These are phyloP conservation scores for Leptographium galeiforme DNA, from an alignment of 2,329 filamentous ascomycete genomes.

Conservation along the genomic window DNA sequence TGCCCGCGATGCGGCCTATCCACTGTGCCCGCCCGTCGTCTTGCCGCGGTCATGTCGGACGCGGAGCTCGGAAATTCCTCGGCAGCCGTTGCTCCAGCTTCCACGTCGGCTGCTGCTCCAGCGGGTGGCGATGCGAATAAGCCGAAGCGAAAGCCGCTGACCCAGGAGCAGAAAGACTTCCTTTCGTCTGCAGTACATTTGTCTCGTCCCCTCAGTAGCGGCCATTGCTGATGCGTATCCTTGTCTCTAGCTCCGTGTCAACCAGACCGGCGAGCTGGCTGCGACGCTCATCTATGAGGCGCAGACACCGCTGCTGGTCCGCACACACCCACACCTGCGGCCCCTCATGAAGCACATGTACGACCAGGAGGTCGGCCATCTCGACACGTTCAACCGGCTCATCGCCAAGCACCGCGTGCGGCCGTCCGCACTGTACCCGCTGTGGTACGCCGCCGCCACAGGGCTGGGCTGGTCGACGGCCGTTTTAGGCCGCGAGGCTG, in stretches of 20 bases:
- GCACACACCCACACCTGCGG: conserved; percentile 72
- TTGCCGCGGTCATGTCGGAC: conserved; percentile 4
- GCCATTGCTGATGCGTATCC: conserved; percentile 9
- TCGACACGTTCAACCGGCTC: conserved; percentile 71
- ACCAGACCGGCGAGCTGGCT: conserved; percentile 95
- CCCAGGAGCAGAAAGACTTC: conserved; percentile 56
- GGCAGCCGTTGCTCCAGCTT: background rate
- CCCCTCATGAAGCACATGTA: conserved; percentile 97
- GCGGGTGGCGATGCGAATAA: conserved; percentile 8
- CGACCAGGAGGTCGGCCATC: conserved; percentile 83
- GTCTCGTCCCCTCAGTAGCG: background rate
- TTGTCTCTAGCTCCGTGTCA: conserved; percentile 61
- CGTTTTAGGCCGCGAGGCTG: conserved; percentile 77
- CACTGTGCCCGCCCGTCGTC: conserved; percentile 4
- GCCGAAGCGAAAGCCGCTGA: conserved; percentile 45
- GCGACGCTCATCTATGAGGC: conserved; percentile 87
- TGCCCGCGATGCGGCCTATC: conserved; percentile 9
- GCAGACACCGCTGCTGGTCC: conserved; percentile 70
- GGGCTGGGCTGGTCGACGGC: conserved; percentile 82
- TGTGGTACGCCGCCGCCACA: conserved; percentile 73
- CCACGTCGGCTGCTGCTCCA: background rate
- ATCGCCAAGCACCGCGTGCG: conserved; percentile 79
- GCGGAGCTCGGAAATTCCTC: background rate
- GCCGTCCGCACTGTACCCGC: conserved; percentile 80
- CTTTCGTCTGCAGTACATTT: conserved; percentile 55